These are phyloP conservation scores for Pachyrhizus erosus DNA, from an alignment of 306 rosid species.

Conservation along the genomic window DNA sequence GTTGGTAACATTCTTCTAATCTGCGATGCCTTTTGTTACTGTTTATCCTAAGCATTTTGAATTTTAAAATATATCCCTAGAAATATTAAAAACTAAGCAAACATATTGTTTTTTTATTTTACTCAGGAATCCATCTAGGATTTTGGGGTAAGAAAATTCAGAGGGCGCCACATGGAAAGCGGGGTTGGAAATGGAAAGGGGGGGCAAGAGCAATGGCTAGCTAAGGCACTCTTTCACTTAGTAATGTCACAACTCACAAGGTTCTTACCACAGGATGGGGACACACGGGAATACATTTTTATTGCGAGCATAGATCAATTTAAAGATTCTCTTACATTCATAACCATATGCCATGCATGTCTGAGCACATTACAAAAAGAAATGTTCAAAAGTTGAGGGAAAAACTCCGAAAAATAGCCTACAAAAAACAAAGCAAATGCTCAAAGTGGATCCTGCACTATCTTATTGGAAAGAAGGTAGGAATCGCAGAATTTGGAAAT, in stretches of 20 bases:
- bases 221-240: neutral
- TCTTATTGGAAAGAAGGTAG: neutral
- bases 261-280: neutral
- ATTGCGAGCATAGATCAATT: conserved; percentile 16
- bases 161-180: too few relatives aligned
- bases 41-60: too few relatives aligned
- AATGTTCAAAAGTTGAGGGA: conserved; percentile 2
- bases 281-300: neutral
- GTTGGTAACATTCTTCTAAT: too few relatives aligned
- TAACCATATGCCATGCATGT: conserved; percentile 10
- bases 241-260: neutral
- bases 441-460: conserved; percentile 34
- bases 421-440: conserved; percentile 39
- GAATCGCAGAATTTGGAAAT: neutral
- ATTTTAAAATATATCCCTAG: too few relatives aligned
- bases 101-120: too few relatives aligned
- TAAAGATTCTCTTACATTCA: conserved; percentile 25
- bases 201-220: neutral
- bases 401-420: conserved; percentile 36
- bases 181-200: too few relatives aligned
- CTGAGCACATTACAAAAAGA: conserved; percentile 14
- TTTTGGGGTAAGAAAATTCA: too few relatives aligned
- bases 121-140: too few relatives aligned
- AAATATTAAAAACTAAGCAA: too few relatives aligned
- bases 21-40: too few relatives aligned